Evolutionary conservation across 129 eudicot genomes (phyloP).

Genomic region (Heracleum sosnowskyi): DNA sequence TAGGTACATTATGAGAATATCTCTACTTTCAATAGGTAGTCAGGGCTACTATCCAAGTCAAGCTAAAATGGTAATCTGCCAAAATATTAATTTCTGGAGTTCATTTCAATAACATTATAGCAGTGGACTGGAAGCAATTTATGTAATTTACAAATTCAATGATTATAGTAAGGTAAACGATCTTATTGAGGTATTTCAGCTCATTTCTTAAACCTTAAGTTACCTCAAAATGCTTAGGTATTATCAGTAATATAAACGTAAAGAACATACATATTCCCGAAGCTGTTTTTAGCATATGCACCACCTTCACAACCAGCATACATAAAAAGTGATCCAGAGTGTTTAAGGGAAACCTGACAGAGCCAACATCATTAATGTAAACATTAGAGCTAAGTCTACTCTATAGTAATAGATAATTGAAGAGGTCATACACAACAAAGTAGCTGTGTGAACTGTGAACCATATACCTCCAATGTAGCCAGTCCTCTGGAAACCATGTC

Average conservation of each 20-base stretch:
- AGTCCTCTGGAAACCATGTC: slow-evolving; percentile 51
- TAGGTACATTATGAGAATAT: not conserved
- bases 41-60: not conserved
- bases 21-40: not conserved
- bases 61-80: not conserved
- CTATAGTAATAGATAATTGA: slow-evolving; percentile 2
- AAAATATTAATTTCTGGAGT: not conserved
- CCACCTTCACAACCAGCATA: slow-evolving; percentile 99
- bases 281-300: slow-evolving; percentile 97
- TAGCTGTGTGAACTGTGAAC: not conserved
- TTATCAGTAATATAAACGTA: not conserved
- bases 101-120: not conserved
- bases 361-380: not conserved
- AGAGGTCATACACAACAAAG: not conserved
- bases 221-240: not conserved
- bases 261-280: slow-evolving; percentile 75
- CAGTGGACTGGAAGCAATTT: not conserved
- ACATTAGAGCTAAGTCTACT: not conserved
- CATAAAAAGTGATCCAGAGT: slow-evolving; percentile 98
- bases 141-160: not conserved
- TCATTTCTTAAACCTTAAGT: not conserved
- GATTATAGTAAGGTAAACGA: not conserved
- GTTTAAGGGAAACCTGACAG: slow-evolving; percentile 87
- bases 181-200: not conserved
- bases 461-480: slow-evolving; percentile 44